Evolutionary conservation across 495 filamentous ascomycete genomes (phyloP), one percentile per base, ranked within the genome.

Genomic region (Penicillium flavigenum): DNA sequence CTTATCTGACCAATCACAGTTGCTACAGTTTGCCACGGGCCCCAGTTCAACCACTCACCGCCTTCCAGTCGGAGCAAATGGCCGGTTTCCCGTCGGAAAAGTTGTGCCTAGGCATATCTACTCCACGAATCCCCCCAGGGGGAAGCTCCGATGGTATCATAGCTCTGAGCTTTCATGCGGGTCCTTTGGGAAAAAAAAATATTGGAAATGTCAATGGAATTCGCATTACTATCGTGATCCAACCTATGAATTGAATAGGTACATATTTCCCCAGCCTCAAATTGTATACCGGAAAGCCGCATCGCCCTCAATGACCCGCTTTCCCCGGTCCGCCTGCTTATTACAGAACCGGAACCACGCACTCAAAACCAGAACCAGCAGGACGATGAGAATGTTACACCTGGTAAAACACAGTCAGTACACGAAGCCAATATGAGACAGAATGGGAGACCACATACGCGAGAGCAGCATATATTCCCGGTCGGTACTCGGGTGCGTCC

Each of bases 401-500:
- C 73, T 76, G 42, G n/a, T 44, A 8, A 24, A 41, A 39, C 19
- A 20, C 20, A 45, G 47, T 64, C 41, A 66, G 63, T 54, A 48
- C 5, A 47, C 14, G 24, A 36, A 48, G 11, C 36, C 24, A 39
- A 22, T 43, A 0, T 54, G 32, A 29, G n/a, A 34, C 14, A 26
- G 24, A 9, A 29, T 20, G n/a, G 4, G 54, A 14, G 7, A 16
- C 39, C n/a, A 74, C 73, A 61, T 54, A 77, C 62, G 73, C 76
- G 49, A 81, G 64, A 16, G 81, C 66, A 36, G 78, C 71, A 56
- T 72, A 72, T 50, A 86, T 78, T 5, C 84, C 84, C 20, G 83
- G 83, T 9, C 74, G 58, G 62, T 87, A 87, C 26, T 58, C 66
- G 2, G 84, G 84, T n/a, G 71, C 70, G 58, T 87, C 84, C 66